Conservation (phyloP, 1,284 basidiomycete genomes). For the Chalciporus sp. region DNA sequence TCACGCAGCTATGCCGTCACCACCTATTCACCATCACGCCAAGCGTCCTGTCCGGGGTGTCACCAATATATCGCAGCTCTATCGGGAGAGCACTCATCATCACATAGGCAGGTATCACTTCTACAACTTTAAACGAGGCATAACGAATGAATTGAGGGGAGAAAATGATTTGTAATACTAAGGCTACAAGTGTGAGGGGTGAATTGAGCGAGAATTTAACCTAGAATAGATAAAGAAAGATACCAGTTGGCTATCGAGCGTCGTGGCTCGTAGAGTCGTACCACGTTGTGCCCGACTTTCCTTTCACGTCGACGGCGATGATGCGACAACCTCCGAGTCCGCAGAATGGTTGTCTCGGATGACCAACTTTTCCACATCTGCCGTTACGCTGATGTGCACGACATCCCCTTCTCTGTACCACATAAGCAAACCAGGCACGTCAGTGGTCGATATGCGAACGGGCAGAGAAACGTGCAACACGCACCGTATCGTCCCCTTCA, state of each 20-base stretch:
- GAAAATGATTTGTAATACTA: too few relatives aligned
- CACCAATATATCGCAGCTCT: too few relatives aligned
- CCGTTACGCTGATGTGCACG: constrained; percentile 26
- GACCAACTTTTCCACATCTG: constrained; percentile 20
- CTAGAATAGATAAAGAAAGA: neutral
- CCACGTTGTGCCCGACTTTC: neutral
- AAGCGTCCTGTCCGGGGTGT: too few relatives aligned
- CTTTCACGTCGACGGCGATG: constrained; percentile 1
- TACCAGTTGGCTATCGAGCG: neutral
- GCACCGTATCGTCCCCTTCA: constrained; percentile 75
- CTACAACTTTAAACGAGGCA: too few relatives aligned
- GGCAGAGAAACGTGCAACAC: constrained; percentile 17
- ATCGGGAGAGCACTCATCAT: too few relatives aligned
- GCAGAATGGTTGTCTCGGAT: constrained; percentile 38
- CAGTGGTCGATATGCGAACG: neutral
- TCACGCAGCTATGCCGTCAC: too few relatives aligned
- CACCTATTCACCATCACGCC: too few relatives aligned
- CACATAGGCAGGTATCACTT: too few relatives aligned
- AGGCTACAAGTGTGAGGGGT: too few relatives aligned
- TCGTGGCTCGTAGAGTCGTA: neutral
- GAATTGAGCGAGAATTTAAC: neutral
- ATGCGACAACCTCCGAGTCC: constrained; percentile 25
- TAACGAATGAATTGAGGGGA: too few relatives aligned
- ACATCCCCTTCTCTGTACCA: constrained; percentile 37
- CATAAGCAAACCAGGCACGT: neutral